Evolutionary conservation across 1,139 yeast genomes (phyloP), one percentile per base, ranked within the genome.

Genomic region (Suhomyces maxii): DNA sequence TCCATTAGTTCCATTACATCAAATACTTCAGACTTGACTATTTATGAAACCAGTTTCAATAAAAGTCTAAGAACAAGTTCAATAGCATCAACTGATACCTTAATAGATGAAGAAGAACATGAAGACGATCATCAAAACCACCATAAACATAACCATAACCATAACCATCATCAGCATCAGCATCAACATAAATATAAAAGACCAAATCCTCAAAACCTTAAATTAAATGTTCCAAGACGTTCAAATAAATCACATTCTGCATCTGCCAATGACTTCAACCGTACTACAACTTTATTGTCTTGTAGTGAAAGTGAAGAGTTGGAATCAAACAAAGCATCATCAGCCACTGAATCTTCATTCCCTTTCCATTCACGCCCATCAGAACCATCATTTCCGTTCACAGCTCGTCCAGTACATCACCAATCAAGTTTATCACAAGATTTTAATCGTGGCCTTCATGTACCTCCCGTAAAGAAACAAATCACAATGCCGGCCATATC

Each of bases 1-100:
- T 57, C 60, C 41, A 49, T 58, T 44, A 53, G 59, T 40, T 56
- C 61, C 43, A 49, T 59, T 32, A 55, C 56, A 8, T 56, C 61
- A 28, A 60, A 56, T 39, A 53, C 60, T 26, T 51, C 55, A 18
- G 56, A 51, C 43, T 43, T 52, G 41, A 52, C 55, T 39, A 46
- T 54, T 34, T 51, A 48, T 28, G 54, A 50, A 12, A 45, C 37
- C 31, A 39, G 38, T 18, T 37, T 18, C 36, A 30, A 35, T 26
- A 45, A 39, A 45, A 51, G 34, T 39, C 53, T 34, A 51, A 53
- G 46, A 48, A 55, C 34, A 42, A 38, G 35, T 34, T 46, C 52
- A 32, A 40, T 44, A 7, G 38, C 46, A 10, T 49, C 52, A 18
- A 47, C 49, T 5, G 52, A 49, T 8, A 49, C 52, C 9, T 49